phyloP scores from a whole-genome alignment of 441 rosid genomes.

The Pelargonium cotyledonis region DNA sequence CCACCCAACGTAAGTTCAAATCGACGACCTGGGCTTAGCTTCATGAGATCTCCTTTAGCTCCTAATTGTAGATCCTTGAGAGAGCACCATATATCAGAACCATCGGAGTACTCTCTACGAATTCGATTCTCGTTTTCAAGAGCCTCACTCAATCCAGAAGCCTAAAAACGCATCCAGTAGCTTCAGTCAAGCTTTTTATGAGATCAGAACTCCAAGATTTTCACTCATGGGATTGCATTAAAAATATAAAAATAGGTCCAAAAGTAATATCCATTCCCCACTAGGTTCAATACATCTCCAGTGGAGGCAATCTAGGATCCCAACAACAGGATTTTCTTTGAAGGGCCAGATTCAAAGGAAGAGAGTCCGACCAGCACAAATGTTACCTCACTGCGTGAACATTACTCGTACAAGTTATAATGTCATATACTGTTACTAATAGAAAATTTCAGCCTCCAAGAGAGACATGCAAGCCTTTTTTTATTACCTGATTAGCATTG shows the following conservation, averaged over 20 bases:
- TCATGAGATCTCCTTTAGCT: conserved; percentile 51
- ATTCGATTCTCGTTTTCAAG: conserved; percentile 62
- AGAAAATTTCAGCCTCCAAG: neutral
- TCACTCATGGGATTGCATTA: neutral
- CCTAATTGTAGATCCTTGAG: conserved; percentile 72
- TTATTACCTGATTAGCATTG: conserved; percentile 51
- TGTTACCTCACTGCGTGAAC: neutral
- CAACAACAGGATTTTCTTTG: neutral
- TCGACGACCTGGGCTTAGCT: conserved; percentile 55
- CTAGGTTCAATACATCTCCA: neutral
- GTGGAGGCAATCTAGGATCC: neutral
- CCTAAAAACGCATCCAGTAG: conserved; percentile 39
- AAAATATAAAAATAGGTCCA: neutral
- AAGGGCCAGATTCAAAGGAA: neutral
- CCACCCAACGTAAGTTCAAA: conserved; percentile 53
- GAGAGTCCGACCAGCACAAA: neutral
- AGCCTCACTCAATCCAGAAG: conserved; percentile 60
- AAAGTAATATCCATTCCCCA: neutral
- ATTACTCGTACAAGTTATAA: neutral
- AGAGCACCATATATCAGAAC: conserved; percentile 57
- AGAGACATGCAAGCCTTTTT: neutral
- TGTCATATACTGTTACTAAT: neutral
- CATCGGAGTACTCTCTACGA: conserved; percentile 55
- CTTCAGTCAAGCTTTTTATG: conserved; percentile 18
- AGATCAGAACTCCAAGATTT: conserved; percentile 14